Base-by-base conservation (phyloP, 306 rosid species). In the Dryas alaskensis region DNA sequence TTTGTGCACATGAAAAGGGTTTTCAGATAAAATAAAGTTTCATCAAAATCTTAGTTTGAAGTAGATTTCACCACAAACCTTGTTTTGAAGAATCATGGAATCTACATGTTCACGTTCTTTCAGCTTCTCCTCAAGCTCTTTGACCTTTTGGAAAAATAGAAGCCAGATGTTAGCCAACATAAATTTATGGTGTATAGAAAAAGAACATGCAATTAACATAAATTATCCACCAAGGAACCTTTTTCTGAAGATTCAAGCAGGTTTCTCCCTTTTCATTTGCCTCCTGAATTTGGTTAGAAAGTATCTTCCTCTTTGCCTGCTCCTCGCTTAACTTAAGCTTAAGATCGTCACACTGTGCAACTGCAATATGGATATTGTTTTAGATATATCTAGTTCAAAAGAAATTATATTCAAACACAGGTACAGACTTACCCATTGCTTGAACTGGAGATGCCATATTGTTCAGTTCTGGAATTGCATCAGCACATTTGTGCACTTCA, bases 381-480 rank as follows among this genome's bases (percentile, higher is more conserved):
- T 45, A 61, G 52, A 64, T 31, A 45, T 42, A 31, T 78, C 52
- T 45, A 31, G 42, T 54, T 62, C 12, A 31, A n/a, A n/a, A 45
- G 27, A 39, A 43, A n/a, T 43, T 4, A 10, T 39, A 50, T 49
- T 14, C 47, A 40, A 69, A 40, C 13, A 7, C 47, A 42, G 19
- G 31, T 55, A 50, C 25, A 53, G 72, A 47, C 77, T 54, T 64
- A 78, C 81, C 77, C 72, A 78, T 7, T 57, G 68, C 72, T 55
- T 78, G 81, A 78, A 78, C 72, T 71, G 81, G 68, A 71, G 39
- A 27, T 14, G 71, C 73, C 81, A 78, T 78, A 49, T 64, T 78
- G 57, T 50, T 71, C 67, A 78, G 64, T 31, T 71, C 73, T 44
- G 81, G 77, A 71, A 78, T 70, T 7, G 72, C 60, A 71, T 65